phyloP scores from a whole-genome alignment of 176 grass and related monocot genomes.

The Ensete glaucum region DNA sequence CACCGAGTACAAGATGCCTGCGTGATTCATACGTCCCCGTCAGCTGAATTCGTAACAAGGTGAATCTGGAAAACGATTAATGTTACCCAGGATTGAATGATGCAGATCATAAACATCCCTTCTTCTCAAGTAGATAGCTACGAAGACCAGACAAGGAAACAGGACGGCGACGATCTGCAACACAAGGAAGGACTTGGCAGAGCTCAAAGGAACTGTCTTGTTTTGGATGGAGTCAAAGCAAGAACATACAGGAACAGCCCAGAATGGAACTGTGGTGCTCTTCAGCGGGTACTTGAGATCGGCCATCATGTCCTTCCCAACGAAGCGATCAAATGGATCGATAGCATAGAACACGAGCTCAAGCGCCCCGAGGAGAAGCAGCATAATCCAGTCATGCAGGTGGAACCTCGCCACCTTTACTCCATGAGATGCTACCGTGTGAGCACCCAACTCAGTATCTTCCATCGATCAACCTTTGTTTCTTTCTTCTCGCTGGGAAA shows the following conservation, averaged over 20 bases:
- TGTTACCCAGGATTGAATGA: constrained; percentile 73
- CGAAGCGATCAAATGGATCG: constrained; percentile 59
- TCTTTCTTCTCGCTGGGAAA: no score
- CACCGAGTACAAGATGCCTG: constrained; percentile 78
- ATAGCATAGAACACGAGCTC: constrained; percentile 44
- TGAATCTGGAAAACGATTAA: no score
- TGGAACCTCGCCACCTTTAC: constrained; percentile 38
- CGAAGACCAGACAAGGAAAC: constrained; percentile 46
- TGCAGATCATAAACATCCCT: constrained; percentile 91
- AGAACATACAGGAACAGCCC: constrained; percentile 53
- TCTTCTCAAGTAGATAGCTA: constrained; percentile 77
- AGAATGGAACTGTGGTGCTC: constrained; percentile 58
- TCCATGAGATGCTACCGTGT: constrained; percentile 55
- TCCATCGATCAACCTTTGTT: constrained; percentile 19
- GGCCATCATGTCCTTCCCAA: constrained; percentile 50
- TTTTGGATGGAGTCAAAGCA: not conserved
- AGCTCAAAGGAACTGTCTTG: no score
- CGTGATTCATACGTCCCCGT: constrained; percentile 3
- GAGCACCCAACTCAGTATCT: constrained; percentile 39
- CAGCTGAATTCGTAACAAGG: not conserved
- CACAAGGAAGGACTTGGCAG: not conserved
- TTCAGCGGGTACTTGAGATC: constrained; percentile 58
- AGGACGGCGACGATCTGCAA: constrained; percentile 73
- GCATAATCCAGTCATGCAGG: constrained; percentile 57
- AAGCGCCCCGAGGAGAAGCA: constrained; percentile 30